Evolutionary conservation across 2,329 filamentous ascomycete genomes (phyloP), one percentile per base, ranked within the genome.

Genomic region (Pyrenochaeta sp.): DNA sequence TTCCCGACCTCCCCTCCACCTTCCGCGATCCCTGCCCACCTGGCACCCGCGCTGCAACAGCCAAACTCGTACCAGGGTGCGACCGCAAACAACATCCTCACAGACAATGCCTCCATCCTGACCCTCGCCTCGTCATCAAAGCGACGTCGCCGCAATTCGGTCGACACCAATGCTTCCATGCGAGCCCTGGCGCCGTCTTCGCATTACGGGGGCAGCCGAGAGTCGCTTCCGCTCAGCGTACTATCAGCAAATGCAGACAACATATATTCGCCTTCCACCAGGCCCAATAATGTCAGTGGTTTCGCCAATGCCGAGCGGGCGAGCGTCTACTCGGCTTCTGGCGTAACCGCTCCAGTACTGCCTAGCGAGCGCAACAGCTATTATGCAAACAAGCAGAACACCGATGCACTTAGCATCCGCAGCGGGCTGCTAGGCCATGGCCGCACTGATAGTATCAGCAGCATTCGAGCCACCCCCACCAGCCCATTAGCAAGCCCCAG

Each of bases 111-210:
- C 18, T 94, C 90, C 21, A 93, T 96, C 63, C 78, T 96, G 55
- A 96, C 91, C 0, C 82, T 96, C 12, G 91, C 91, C 2, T 94
- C 90, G 3, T 93, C 90, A 0, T 91, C 89, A 60, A 92, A 94
- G 77, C 86, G 89, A 32, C 85, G 88, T 23, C 87, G 91, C 31
- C 85, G 91, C 43, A 85, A 90, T 55, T 93, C 90, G 27, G 87
- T 94, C 76, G 91, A 95, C 73, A 95, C 91, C 0, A 90, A 95
- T 71, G 91, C 91, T 4, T 94, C 90, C 0, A 90, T 95, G 33
- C 89, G 91, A 37, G 91, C 91, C 2, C 79, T 96, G n/a, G 90
- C 91, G 1, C 91, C 91, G 0, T 91, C 89, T 0, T 93, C 90
- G 0, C 81, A 94, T 4, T 95, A 90, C 82, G 91, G 91, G 39